phyloP scores from a whole-genome alignment of 2,329 filamentous ascomycete species.

The Arthrobotrys conoides region DNA sequence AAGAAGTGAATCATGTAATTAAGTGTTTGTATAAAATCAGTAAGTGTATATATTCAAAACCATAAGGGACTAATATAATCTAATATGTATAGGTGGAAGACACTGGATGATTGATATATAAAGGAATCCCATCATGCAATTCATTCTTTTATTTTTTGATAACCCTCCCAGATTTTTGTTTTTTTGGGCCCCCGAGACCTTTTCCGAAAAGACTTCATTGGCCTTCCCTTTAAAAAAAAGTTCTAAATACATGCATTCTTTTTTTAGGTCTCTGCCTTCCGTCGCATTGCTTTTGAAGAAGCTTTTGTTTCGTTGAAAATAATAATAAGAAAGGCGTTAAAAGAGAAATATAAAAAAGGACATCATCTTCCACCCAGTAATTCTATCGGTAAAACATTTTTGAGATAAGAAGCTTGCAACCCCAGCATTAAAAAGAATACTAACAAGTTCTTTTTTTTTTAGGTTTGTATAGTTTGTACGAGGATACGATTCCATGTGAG shows the following conservation, averaged over 20 bases:
- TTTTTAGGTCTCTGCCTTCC: constrained; percentile 19
- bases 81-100: constrained; percentile 2
- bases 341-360: too few relatives aligned
- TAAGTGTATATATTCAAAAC: not conserved
- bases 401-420: constrained; percentile 3
- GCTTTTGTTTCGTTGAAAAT: constrained; percentile 17
- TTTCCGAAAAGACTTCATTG: not conserved
- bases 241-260: constrained; percentile 40
- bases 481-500: constrained; percentile 1
- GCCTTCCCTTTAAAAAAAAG: constrained; percentile 3
- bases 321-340: constrained; percentile 1
- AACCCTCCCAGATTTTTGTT: not conserved
- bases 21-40: not conserved
- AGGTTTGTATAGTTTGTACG: constrained; percentile 4
- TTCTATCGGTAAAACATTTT: constrained; percentile 21
- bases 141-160: constrained; percentile 3
- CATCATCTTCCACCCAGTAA: constrained; percentile 1
- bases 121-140: constrained; percentile 15
- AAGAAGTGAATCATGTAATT: too few relatives aligned
- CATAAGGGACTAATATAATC: not conserved
- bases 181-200: constrained; percentile 8
- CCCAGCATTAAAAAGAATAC: constrained; percentile 21
- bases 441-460: constrained; percentile 23
- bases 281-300: constrained; percentile 11
- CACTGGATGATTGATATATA: constrained; percentile 1